phyloP scores from a whole-genome alignment of 768 basidiomycete species.

The Scleroderma citrinum region DNA sequence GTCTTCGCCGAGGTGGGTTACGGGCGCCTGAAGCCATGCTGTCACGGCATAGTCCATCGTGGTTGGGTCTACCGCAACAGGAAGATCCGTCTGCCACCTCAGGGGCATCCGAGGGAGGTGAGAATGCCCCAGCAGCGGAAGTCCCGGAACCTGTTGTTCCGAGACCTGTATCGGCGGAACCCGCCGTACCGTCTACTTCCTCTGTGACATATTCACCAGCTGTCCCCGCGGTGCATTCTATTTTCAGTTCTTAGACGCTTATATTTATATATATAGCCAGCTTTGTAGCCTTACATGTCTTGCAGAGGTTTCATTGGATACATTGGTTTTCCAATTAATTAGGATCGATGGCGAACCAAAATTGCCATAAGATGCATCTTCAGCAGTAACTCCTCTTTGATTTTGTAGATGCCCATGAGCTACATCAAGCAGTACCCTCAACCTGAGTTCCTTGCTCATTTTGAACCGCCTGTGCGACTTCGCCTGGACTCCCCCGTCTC shows the following conservation, averaged over 20 bases:
- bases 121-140: constrained; percentile 2
- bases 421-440: constrained; percentile 16
- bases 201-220: no score
- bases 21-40: constrained; percentile 59
- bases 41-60: constrained; percentile 38
- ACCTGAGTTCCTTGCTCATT: constrained; percentile 18
- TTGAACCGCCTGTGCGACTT: constrained; percentile 17
- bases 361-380: no score
- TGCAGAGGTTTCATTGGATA: neutral
- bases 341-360: no score
- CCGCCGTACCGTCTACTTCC: constrained; percentile 1
- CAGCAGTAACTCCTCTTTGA: neutral
- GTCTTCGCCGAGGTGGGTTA: constrained; percentile 62
- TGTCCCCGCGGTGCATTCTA: constrained; percentile 4
- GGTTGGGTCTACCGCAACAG: constrained; percentile 13
- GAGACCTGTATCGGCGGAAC: constrained; percentile 12
- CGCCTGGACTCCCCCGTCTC: constrained; percentile 21
- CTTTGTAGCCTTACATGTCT: no score
- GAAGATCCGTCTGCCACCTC: constrained; percentile 15
- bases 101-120: constrained; percentile 5
- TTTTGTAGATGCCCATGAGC: neutral
- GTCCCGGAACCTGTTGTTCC: neutral
- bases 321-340: neutral
- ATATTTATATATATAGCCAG: constrained; percentile 2
- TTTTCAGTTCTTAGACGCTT: constrained; percentile 9